phyloP scores from a whole-genome alignment of 1,284 basidiomycete genomes.

The Tremellales sp. region DNA sequence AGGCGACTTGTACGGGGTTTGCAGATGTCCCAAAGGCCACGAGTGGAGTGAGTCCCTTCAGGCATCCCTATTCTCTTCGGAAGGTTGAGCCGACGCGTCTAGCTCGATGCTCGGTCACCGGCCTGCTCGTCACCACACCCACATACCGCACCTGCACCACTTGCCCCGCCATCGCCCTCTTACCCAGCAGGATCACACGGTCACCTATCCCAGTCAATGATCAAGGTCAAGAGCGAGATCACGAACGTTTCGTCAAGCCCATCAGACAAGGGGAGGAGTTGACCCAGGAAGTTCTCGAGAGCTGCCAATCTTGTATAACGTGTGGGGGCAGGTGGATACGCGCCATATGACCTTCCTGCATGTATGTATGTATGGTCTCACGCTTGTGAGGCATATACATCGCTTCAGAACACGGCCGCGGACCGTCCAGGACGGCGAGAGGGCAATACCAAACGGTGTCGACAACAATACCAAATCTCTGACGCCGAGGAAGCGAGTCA shows the following conservation, averaged over 20 bases:
- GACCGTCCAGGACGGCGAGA: no score
- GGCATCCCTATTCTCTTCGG: neutral
- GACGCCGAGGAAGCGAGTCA: no score
- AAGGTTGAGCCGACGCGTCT: neutral
- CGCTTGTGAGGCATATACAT: no score
- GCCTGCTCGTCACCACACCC: constrained; percentile 31
- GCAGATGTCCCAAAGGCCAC: constrained; percentile 30
- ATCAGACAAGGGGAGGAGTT: constrained; percentile 8
- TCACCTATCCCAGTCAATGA: constrained; percentile 14
- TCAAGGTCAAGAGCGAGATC: constrained; percentile 14
- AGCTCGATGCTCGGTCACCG: constrained; percentile 39
- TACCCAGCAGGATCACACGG: constrained; percentile 9
- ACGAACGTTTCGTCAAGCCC: constrained; percentile 7
- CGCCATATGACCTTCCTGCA: no score
- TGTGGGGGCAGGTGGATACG: constrained; percentile 43
- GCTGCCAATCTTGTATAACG: constrained; percentile 26
- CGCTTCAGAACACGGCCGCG: no score
- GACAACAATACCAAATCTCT: no score
- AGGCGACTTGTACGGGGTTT: constrained; percentile 3
- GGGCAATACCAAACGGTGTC: no score
- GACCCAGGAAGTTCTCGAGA: constrained; percentile 25
- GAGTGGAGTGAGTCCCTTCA: constrained; percentile 42
- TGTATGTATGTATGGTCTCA: no score
- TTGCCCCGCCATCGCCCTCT: constrained; percentile 36
- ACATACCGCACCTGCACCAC: constrained; percentile 37